Conservation (phyloP, 768 basidiomycete genomes). For the Pleurotus cornucopiae region DNA sequence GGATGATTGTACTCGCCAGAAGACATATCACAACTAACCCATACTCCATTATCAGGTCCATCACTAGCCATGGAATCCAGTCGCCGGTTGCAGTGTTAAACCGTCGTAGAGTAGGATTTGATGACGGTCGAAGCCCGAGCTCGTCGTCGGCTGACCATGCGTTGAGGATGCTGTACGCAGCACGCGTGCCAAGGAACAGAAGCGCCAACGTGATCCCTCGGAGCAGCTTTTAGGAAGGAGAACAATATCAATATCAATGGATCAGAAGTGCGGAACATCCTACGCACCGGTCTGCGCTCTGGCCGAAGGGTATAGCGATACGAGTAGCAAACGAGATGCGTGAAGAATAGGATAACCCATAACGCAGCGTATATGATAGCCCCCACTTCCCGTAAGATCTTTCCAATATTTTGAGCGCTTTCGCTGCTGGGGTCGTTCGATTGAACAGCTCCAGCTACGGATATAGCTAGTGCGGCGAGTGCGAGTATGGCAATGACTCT, state of each 20-base stretch:
- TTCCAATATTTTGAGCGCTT: constrained; percentile 26
- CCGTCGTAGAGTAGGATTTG: constrained; percentile 41
- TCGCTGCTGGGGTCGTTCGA: constrained; percentile 32
- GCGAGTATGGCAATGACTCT: constrained; percentile 31
- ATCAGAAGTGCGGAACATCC: background rate
- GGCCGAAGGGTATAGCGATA: constrained; percentile 43
- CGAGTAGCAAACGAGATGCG: constrained; percentile 37
- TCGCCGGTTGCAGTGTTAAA: constrained; percentile 55
- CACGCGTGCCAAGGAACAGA: constrained; percentile 56
- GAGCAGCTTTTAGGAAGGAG: constrained; percentile 41
- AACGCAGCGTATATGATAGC: constrained; percentile 37
- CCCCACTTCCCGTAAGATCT: constrained; percentile 38
- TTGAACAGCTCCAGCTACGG: constrained; percentile 36
- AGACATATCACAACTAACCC: constrained; percentile 44
- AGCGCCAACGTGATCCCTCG: constrained; percentile 48
- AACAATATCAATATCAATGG: background rate
- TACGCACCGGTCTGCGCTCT: constrained; percentile 41
- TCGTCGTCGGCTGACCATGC: constrained; percentile 52
- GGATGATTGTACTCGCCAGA: constrained; percentile 38
- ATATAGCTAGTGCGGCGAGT: constrained; percentile 36
- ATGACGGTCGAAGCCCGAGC: constrained; percentile 31
- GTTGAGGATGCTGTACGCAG: constrained; percentile 54
- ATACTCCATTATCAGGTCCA: constrained; percentile 61
- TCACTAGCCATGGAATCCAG: constrained; percentile 54
- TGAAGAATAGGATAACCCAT: constrained; percentile 34